Conservation (phyloP, 495 filamentous ascomycete genomes). For the Glarea lozoyensis region DNA sequence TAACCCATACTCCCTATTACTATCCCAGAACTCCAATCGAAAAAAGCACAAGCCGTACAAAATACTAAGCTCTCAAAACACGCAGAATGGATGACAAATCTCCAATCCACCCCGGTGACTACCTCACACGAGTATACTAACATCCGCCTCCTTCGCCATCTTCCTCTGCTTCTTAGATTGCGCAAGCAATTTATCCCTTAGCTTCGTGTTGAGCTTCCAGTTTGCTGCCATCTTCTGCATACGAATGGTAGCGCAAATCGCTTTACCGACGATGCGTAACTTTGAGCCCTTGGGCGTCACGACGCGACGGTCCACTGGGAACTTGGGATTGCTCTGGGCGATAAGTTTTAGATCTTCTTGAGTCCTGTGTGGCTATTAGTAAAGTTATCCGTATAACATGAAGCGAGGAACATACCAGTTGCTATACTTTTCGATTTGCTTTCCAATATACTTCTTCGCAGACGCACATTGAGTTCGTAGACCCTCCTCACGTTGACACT, state of each 20-base stretch:
- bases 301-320: no score
- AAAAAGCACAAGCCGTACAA: no score
- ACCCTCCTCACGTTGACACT: slow-evolving; percentile 66
- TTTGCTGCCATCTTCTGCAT: slow-evolving; percentile 17
- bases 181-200: slow-evolving; percentile 13
- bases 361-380: slow-evolving; percentile 52
- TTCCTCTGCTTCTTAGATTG: slow-evolving; percentile 14
- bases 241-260: slow-evolving; percentile 15
- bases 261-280: slow-evolving; percentile 13
- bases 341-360: slow-evolving; percentile 82
- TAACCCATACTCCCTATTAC: no score
- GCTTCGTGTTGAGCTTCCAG: slow-evolving; percentile 14
- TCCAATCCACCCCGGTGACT: no score
- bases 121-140: no score
- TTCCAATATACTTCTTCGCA: slow-evolving; percentile 66
- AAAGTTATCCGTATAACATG: not conserved
- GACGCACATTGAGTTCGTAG: slow-evolving; percentile 70
- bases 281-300: slow-evolving; percentile 32
- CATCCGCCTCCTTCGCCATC: no score
- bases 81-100: no score
- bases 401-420: slow-evolving; percentile 64
- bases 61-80: no score
- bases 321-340: slow-evolving; percentile 62
- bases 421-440: slow-evolving; percentile 72
- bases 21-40: no score